Evolutionary conservation across 805 yeast species (phyloP).

Genomic region (Wickerhamiella slavikovae): DNA sequence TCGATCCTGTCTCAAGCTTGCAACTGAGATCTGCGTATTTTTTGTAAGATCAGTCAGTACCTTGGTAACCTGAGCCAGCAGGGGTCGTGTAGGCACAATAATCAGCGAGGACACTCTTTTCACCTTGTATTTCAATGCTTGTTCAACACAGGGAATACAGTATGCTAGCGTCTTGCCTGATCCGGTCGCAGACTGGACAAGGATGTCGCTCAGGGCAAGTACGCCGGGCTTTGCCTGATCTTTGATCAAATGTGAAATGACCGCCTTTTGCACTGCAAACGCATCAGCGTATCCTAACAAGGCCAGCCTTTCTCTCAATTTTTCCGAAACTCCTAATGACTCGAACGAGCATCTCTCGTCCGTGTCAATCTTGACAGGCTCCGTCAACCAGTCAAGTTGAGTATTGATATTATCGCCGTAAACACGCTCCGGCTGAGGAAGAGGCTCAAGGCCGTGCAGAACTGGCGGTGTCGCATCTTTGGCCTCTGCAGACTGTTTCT

Average conservation of each 20-base stretch:
- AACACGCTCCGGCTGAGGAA: constrained; percentile 56
- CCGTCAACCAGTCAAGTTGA: constrained; percentile 43
- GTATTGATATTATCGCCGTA: constrained; percentile 25
- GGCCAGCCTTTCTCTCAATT: constrained; percentile 27
- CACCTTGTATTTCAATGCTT: constrained; percentile 27
- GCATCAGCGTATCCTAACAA: constrained; percentile 31
- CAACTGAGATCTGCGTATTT: constrained; percentile 47
- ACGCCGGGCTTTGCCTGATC: constrained; percentile 18
- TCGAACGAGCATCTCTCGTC: constrained; percentile 26
- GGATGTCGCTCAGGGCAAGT: constrained; percentile 30
- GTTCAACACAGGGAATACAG: constrained; percentile 60
- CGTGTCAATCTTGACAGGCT: constrained; percentile 38
- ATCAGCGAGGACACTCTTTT: constrained; percentile 53
- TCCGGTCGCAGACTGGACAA: constrained; percentile 90
- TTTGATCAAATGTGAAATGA: constrained; percentile 34
- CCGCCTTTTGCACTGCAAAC: constrained; percentile 58
- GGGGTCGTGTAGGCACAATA: constrained; percentile 76
- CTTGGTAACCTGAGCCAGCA: constrained; percentile 59
- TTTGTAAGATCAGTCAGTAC: constrained; percentile 38
- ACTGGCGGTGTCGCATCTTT: too few species aligned
- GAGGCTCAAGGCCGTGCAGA: constrained; percentile 44
- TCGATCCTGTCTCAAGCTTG: constrained; percentile 35
- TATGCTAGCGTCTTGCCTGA: constrained; percentile 91
- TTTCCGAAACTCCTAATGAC: constrained; percentile 25
- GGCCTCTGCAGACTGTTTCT: too few species aligned